Conservation (phyloP, 495 filamentous ascomycete species). For the Penicillium samsonianum region DNA sequence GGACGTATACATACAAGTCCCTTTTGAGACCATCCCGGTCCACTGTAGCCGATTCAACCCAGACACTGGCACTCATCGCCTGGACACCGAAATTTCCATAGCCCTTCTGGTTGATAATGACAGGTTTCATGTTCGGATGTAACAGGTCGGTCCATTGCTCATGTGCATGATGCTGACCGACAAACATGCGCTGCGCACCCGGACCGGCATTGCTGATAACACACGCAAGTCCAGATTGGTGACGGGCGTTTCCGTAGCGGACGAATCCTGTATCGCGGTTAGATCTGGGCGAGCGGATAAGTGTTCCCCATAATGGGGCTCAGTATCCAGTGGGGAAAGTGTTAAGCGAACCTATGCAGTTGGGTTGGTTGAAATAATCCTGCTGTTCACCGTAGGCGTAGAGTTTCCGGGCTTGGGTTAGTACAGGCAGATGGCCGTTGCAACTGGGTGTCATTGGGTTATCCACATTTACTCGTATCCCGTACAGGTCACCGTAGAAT, state of each 20-base stretch:
- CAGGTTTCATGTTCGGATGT: conserved; percentile 43
- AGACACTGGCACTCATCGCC: conserved; percentile 57
- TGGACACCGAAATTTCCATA: conserved; percentile 57
- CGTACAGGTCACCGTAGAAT: conserved; percentile 76
- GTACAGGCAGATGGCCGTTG: conserved; percentile 57
- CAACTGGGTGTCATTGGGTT: conserved; percentile 59
- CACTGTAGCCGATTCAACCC: conserved; percentile 58
- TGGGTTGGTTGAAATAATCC: conserved; percentile 66
- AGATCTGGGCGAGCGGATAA: conserved; percentile 5
- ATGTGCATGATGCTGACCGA: conserved; percentile 56
- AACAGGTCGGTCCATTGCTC: conserved; percentile 66
- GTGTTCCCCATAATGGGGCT: neutral
- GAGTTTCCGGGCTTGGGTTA: conserved; percentile 64
- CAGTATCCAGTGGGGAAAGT: neutral
- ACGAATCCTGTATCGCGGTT: conserved; percentile 51
- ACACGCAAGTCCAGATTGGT: conserved; percentile 55
- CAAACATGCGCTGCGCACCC: conserved; percentile 58
- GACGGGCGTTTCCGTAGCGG: conserved; percentile 57
- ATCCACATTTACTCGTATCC: conserved; percentile 52
- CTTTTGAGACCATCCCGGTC: conserved; percentile 49
- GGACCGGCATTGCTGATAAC: conserved; percentile 57
- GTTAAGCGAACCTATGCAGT: conserved; percentile 58
- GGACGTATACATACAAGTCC: conserved; percentile 31
- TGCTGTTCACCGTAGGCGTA: conserved; percentile 69
- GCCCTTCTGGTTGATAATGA: conserved; percentile 56